phyloP scores from a whole-genome alignment of 192 early-diverging fungal species.

The Rhizophagus clarus region DNA sequence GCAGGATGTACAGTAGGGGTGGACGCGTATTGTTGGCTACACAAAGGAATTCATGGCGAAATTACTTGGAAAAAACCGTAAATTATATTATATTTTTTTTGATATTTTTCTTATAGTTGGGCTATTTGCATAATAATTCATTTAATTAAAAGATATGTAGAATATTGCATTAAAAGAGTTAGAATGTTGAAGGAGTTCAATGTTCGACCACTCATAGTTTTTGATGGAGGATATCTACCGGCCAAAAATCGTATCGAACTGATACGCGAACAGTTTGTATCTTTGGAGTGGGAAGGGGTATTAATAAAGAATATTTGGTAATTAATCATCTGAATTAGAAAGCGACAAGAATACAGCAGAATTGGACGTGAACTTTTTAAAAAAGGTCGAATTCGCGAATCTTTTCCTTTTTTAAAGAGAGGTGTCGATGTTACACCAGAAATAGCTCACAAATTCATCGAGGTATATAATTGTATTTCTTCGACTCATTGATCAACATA shows the following conservation, averaged over 20 bases:
- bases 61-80: conserved; percentile 66
- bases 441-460: conserved; percentile 81
- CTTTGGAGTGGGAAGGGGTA: not conserved
- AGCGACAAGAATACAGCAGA: conserved; percentile 58
- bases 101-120: not conserved
- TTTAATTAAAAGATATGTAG: conserved; percentile 68
- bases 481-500: conserved; percentile 8
- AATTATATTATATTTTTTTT: not conserved
- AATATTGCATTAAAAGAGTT: conserved; percentile 78
- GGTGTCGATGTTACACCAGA: conserved; percentile 82
- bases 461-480: conserved; percentile 46
- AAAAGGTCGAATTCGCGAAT: conserved; percentile 60
- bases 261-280: conserved; percentile 60
- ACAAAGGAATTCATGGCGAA: conserved; percentile 83
- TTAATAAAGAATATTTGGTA: conserved; percentile 12
- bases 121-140: not conserved
- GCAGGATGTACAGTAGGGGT: conserved; percentile 76
- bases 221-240: conserved; percentile 91
- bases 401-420: conserved; percentile 72
- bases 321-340: conserved; percentile 37
- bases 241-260: conserved; percentile 78
- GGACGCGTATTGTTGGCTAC: conserved; percentile 97
- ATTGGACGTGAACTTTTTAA: conserved; percentile 58
- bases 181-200: conserved; percentile 70
- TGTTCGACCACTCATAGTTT: conserved; percentile 86